Conservation (phyloP, 805 yeast genomes). For the Nakazawaea laoshanensis region DNA sequence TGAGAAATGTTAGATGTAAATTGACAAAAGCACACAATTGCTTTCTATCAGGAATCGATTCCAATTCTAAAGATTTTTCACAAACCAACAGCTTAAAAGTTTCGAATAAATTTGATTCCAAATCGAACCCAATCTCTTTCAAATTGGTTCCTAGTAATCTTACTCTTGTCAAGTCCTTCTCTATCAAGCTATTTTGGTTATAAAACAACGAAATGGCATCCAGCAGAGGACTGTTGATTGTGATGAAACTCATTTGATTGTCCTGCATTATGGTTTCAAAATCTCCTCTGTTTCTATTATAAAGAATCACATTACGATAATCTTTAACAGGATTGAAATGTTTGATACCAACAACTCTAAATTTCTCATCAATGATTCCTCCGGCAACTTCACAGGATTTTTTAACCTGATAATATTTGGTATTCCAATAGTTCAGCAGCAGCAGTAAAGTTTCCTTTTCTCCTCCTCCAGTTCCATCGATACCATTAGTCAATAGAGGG, state of each 20-base stretch:
- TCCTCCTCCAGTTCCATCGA: slow-evolving; percentile 58
- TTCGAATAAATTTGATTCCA: slow-evolving; percentile 50
- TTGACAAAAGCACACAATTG: slow-evolving; percentile 12
- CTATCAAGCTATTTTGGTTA: slow-evolving; percentile 21
- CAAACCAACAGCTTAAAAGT: slow-evolving; percentile 48
- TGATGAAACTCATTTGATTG: slow-evolving; percentile 20
- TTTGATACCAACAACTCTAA: slow-evolving; percentile 48
- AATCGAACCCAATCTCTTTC: slow-evolving; percentile 43
- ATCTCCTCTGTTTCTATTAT: slow-evolving; percentile 11
- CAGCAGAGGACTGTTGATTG: slow-evolving; percentile 40
- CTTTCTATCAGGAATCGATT: slow-evolving; percentile 31
- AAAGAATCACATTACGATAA: slow-evolving; percentile 14
- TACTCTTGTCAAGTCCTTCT: slow-evolving; percentile 35
- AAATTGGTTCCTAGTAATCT: slow-evolving; percentile 52
- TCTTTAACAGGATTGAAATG: slow-evolving; percentile 45
- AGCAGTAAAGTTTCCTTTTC: slow-evolving; percentile 72
- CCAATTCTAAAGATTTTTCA: slow-evolving; percentile 34
- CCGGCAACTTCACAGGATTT: slow-evolving; percentile 31
- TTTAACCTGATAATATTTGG: slow-evolving; percentile 45
- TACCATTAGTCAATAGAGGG: slow-evolving; percentile 51
- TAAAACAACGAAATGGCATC: slow-evolving; percentile 26
- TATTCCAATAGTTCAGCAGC: slow-evolving; percentile 48
- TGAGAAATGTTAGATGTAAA: slow-evolving; percentile 8
- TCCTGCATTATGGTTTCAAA: slow-evolving; percentile 2
- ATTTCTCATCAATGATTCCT: slow-evolving; percentile 20